Evolutionary conservation across 306 rosid genomes (phyloP), one percentile per base, ranked within the genome.

Genomic region (Cyclanthera cordifolia): DNA sequence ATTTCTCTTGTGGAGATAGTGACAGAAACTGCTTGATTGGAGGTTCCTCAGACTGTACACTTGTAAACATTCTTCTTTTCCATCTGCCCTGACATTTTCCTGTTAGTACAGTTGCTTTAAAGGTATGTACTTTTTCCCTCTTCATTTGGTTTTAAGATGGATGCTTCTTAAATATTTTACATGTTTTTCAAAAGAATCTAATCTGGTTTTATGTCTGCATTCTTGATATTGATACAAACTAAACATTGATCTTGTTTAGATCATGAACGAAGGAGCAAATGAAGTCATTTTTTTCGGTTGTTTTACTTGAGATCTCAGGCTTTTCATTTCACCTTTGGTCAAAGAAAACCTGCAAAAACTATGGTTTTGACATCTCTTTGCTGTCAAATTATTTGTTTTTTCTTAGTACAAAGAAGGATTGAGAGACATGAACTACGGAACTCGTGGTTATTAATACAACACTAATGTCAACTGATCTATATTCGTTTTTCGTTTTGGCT

Each of bases 171-270:
- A 60, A 37, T 10, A 19, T 34, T 47, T 1, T 17, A 15, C 16
- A 11, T 61, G 14, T 4, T 60, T 60, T 60, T 37, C n/a, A 8
- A 59, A 34, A 8, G 12, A 15, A 28, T 28, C 64, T 32, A 59
- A 20, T n/a, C 50, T 64, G 30, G 20, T 64, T 64, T 64, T 13
- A 3, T 43, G 14, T 43, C 5, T 43, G 19, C 69, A 64, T 64
- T 64, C 30, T 64, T 64, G 53, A 64, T 64, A 51, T 20, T 64
- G 34, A 64, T 64, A 32, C 50, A 39, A 20, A 64, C 43, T 41
- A 20, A 39, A 41, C 69, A 20, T 15, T 43, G 51, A 43, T 64
- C 69, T 9, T 41, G 69, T 13, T 64, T 5, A 64, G 53, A 61
- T 61, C 68, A 19, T 61, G 48, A 61, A 34, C 9, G 39, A 11